phyloP scores from a whole-genome alignment of 805 yeast species.

The Metschnikowia noctiluminum region DNA sequence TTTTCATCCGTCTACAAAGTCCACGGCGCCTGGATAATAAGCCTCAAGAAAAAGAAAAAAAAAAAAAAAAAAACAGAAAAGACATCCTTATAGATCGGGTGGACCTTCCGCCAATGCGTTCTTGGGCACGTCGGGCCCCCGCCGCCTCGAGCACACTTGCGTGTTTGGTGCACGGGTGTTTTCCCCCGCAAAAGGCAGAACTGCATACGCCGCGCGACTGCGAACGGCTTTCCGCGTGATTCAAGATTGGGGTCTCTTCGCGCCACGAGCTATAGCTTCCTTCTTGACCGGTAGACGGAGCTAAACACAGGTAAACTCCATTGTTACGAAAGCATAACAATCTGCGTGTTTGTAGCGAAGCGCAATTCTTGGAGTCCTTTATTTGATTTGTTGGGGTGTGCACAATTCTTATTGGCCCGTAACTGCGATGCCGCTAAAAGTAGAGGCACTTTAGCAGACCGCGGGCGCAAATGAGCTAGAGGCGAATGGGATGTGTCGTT shows the following conservation, averaged over 20 bases:
- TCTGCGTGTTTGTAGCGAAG: too few species aligned
- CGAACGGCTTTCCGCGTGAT: constrained; percentile 6
- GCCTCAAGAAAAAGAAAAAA: neutral
- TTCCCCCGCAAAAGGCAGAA: neutral
- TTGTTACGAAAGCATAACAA: too few species aligned
- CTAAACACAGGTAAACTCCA: too few species aligned
- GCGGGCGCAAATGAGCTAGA: too few species aligned
- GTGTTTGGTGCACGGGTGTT: constrained; percentile 6
- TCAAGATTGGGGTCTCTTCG: neutral
- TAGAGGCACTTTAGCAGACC: too few species aligned
- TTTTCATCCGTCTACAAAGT: neutral
- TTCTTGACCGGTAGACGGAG: too few species aligned
- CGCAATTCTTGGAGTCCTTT: too few species aligned
- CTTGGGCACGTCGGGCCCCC: constrained; percentile 1
- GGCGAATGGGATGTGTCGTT: too few species aligned
- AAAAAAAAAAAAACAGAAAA: neutral
- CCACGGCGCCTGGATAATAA: constrained; percentile 1
- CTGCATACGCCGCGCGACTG: neutral
- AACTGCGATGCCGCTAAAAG: too few species aligned
- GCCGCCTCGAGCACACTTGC: neutral
- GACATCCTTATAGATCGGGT: constrained; percentile 1
- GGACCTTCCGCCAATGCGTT: constrained; percentile 1
- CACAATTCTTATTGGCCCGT: too few species aligned
- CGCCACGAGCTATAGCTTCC: too few species aligned
- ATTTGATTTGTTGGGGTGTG: too few species aligned